phyloP scores from a whole-genome alignment of 2,329 filamentous ascomycete genomes.

The Fusarium sp. region DNA sequence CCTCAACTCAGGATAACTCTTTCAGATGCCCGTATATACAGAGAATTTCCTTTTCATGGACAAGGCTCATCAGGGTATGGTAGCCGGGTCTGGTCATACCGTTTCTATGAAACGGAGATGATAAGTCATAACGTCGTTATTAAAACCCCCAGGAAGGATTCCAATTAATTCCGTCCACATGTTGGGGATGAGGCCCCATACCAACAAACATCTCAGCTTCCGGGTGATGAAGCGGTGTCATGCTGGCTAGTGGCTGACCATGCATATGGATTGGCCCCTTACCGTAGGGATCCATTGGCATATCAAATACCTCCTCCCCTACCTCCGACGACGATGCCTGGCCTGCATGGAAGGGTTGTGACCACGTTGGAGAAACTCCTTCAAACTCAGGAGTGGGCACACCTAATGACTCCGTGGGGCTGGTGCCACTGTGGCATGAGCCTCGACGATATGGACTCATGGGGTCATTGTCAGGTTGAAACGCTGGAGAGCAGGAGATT shows the following conservation, averaged over 20 bases:
- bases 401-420: slow-evolving; percentile 42
- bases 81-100: background rate
- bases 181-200: slow-evolving; percentile 24
- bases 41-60: slow-evolving; percentile 1
- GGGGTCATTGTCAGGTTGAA: slow-evolving; percentile 26
- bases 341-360: slow-evolving; percentile 38
- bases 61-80: background rate
- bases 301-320: slow-evolving; percentile 41
- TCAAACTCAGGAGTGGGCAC: slow-evolving; percentile 40
- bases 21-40: slow-evolving; percentile 1
- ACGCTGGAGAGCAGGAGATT: slow-evolving; percentile 26
- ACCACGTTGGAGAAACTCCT: slow-evolving; percentile 35
- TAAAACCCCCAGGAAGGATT: slow-evolving; percentile 37
- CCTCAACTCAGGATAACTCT: background rate
- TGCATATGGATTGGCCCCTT: slow-evolving; percentile 31
- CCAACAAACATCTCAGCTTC: slow-evolving; percentile 28
- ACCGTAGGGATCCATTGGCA: slow-evolving; percentile 31
- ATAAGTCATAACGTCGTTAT: slow-evolving; percentile 7
- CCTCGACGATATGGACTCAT: slow-evolving; percentile 34
- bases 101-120: background rate
- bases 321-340: slow-evolving; percentile 33
- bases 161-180: slow-evolving; percentile 28
- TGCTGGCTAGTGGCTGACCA: slow-evolving; percentile 16
- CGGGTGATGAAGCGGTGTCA: slow-evolving; percentile 12
- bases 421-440: slow-evolving; percentile 42